Evolutionary conservation across 129 eudicot genomes (phyloP).

Genomic region (Kitagawia praeruptora): DNA sequence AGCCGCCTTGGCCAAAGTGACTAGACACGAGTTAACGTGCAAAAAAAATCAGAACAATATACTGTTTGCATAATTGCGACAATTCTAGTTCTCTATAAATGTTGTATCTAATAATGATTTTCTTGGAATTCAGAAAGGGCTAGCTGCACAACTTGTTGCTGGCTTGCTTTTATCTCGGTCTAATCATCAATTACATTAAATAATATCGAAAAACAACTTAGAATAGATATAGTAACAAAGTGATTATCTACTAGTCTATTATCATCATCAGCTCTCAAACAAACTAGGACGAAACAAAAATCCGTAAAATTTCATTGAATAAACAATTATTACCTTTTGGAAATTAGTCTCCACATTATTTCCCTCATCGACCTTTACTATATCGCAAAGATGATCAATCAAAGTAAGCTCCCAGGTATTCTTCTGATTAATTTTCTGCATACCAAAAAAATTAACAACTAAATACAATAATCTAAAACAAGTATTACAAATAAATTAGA

Average conservation of each 20-base stretch:
- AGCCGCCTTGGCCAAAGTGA: no score
- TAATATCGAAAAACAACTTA: neutral
- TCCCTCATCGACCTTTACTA: slow-evolving; percentile 63
- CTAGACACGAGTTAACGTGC: neutral
- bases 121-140: no score
- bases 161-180: neutral
- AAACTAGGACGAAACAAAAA: neutral
- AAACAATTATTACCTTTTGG: slow-evolving; percentile 47
- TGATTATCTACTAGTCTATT: neutral
- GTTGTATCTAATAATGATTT: neutral
- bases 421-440: slow-evolving; percentile 90
- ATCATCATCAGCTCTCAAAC: neutral
- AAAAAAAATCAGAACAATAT: neutral
- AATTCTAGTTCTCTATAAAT: neutral
- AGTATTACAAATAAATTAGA: no score
- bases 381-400: slow-evolving; percentile 76
- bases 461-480: neutral
- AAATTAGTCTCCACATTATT: slow-evolving; percentile 70
- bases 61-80: neutral
- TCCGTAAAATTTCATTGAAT: neutral
- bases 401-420: slow-evolving; percentile 88
- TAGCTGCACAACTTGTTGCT: neutral
- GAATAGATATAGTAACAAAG: neutral
- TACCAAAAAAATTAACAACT: neutral
- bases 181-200: neutral